Evolutionary conservation across 2,329 filamentous ascomycete genomes (phyloP), one percentile per base, ranked within the genome.

Genomic region (Fusarium oxysporum): DNA sequence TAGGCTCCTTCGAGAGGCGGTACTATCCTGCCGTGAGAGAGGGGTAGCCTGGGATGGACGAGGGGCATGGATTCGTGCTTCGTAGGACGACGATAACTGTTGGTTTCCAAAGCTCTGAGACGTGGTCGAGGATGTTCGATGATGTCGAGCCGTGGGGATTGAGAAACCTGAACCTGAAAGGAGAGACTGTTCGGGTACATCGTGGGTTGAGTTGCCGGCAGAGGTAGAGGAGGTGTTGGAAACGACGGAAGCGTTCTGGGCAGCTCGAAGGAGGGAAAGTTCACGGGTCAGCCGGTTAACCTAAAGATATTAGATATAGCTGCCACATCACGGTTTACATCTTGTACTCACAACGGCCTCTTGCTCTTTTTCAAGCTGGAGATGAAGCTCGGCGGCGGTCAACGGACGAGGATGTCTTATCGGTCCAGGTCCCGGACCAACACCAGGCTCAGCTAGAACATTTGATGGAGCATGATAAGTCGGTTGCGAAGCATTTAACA

Each of bases 251-350:
- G 90, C 89, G 77, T 92, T 92, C 65, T 92, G 89, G 30, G 89
- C 88, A 35, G 89, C 87, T 61, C 95, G 93, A n/a, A 98, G 90
- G 58, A 94, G 86, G 21, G 92, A 92, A 40, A 98, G 90, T 81
- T 98, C 96, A 64, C 96, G 92, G 1, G 94, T 97, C 37, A 98
- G 87, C 38, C 96, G 94, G 84, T 98, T 98, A 68, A 98, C 93
- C 94, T 96, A 30, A 2, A 37, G 5, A 28, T 13, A 13, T 65
- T n/a, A 70, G 53, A 47, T 32, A 35, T 9, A 17, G n/a, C 17
- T 28, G 6, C 28, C 1, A 3, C 41, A 28, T 6, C 10, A 0
- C 10, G 9, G 1, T 41, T 12, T 23, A 8, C 28, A 16, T 35
- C 14, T 8, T 4, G 13, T 40, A 55, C 90, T 72, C 87, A 96